Evolutionary conservation across 352 stramenopile genomes (phyloP).

Genomic region (Phytophthora pisi): DNA sequence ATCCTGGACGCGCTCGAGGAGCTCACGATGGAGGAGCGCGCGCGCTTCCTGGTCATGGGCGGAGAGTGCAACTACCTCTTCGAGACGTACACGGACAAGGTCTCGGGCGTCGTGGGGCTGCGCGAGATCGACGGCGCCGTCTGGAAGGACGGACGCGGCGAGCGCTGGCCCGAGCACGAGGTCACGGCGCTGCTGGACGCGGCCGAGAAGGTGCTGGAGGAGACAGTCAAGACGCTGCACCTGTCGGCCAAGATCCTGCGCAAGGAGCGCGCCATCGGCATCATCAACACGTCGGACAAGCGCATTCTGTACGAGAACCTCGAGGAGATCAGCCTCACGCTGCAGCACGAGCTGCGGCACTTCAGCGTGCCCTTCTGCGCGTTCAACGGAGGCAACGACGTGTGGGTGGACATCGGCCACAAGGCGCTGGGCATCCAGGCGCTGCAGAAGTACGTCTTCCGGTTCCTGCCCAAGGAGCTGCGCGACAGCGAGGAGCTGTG

Average conservation of each 20-base stretch:
- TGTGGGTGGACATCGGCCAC: conserved; percentile 97
- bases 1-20: conserved; percentile 71
- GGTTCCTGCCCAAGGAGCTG: conserved; percentile 78
- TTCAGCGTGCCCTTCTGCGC: conserved; percentile 92
- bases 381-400: conserved; percentile 96
- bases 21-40: conserved; percentile 62
- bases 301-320: conserved; percentile 91
- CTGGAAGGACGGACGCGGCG: conserved; percentile 84
- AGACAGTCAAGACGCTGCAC: conserved; percentile 82
- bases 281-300: conserved; percentile 89
- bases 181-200: conserved; percentile 88
- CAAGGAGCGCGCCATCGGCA: conserved; percentile 94
- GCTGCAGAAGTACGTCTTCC: conserved; percentile 87
- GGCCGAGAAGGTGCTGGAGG: conserved; percentile 70
- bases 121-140: conserved; percentile 64
- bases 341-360: conserved; percentile 88
- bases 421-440: conserved; percentile 94
- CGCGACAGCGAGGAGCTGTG: conserved; percentile 60
- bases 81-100: conserved; percentile 60
- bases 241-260: conserved; percentile 88
- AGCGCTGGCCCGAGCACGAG: conserved; percentile 87
- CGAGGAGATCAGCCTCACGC: conserved; percentile 94
- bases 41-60: conserved; percentile 92
- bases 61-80: conserved; percentile 97
- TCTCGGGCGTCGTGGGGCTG: conserved; percentile 54